These are phyloP conservation scores for Heliamphora exappendiculata DNA, from an alignment of 148 eudicot species.

Conservation along the genomic window DNA sequence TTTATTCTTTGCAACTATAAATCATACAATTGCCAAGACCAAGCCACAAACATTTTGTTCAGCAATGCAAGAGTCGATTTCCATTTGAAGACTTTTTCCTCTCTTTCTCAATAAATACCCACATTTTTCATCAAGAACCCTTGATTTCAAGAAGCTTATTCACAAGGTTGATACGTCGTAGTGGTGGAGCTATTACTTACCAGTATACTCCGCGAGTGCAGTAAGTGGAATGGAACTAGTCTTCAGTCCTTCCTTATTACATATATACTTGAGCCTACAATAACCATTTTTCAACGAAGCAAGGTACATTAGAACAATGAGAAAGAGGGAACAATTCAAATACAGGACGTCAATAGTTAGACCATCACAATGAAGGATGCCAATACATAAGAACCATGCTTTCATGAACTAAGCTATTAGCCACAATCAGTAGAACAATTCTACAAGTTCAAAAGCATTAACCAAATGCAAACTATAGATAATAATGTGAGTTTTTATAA, in stretches of 20 bases:
- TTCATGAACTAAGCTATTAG: not conserved
- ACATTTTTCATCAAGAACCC: not conserved
- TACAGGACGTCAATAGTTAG: not conserved
- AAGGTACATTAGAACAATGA: not conserved
- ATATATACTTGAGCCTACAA: slow-evolving; percentile 80
- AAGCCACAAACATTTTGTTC: not conserved
- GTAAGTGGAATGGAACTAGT: slow-evolving; percentile 74
- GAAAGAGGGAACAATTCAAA: not conserved
- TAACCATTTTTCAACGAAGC: slow-evolving; percentile 9
- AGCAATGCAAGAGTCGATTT: not conserved
- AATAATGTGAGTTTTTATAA: not conserved
- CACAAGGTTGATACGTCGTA: not conserved
- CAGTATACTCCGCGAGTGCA: slow-evolving; percentile 82
- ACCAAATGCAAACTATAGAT: not conserved
- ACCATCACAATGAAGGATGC: not conserved
- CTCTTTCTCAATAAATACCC: not conserved
- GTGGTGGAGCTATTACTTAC: slow-evolving; percentile 28
- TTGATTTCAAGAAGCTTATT: slow-evolving; percentile 3
- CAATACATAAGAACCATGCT: not conserved
- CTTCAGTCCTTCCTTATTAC: slow-evolving; percentile 79
- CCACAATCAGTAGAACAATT: not conserved
- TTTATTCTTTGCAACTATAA: not conserved
- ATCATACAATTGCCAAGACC: not conserved
- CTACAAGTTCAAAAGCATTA: not conserved
- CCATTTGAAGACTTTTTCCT: not conserved